A percentile compares a stretch with the other conserved stretches of the same genome.
Conservation (phyloP, 2,329 filamentous ascomycete genomes). For the Diplodia corticola region DNA sequence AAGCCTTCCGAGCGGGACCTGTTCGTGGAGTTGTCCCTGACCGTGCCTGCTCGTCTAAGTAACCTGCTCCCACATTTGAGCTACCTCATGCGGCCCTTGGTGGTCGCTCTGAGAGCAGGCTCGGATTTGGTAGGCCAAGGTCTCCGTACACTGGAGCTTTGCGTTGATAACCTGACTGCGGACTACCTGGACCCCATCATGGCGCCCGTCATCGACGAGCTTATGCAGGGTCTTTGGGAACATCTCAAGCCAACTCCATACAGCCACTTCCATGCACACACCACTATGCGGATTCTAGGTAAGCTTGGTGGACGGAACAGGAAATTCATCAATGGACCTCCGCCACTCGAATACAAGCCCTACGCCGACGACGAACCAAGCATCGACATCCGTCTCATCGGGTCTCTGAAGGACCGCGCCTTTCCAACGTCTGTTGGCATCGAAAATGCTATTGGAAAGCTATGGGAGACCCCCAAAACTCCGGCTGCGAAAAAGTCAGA, state of each 20-base stretch:
- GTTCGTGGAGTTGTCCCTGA: slow-evolving; percentile 95
- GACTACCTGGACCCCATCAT: slow-evolving; percentile 99
- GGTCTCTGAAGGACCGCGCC: slow-evolving; percentile 82
- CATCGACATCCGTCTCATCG: slow-evolving; percentile 85
- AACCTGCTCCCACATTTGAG: slow-evolving; percentile 93
- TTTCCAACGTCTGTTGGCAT: slow-evolving; percentile 86
- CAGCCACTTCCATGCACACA: slow-evolving; percentile 96
- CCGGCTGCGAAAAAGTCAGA: slow-evolving; percentile 67
- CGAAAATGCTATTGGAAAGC: slow-evolving; percentile 82
- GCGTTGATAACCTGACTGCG: slow-evolving; percentile 95
- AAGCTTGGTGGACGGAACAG: slow-evolving; percentile 94
- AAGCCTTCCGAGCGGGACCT: slow-evolving; percentile 90
- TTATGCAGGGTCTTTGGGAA: slow-evolving; percentile 97
- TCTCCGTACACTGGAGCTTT: slow-evolving; percentile 87
- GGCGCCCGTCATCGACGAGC: slow-evolving; percentile 96
- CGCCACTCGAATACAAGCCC: slow-evolving; percentile 77
- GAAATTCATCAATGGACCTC: slow-evolving; percentile 89
- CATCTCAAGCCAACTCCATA: slow-evolving; percentile 92
- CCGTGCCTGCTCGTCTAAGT: slow-evolving; percentile 89
- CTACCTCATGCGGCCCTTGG: slow-evolving; percentile 94
- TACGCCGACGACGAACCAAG: slow-evolving; percentile 87
- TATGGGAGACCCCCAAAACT: slow-evolving; percentile 75
- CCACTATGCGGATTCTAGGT: slow-evolving; percentile 93
- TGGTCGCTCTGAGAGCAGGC: slow-evolving; percentile 89
- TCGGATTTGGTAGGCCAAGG: slow-evolving; percentile 95